Evolutionary conservation across 305 asterid species (phyloP).

Genomic region (Fraxinus nigra): DNA sequence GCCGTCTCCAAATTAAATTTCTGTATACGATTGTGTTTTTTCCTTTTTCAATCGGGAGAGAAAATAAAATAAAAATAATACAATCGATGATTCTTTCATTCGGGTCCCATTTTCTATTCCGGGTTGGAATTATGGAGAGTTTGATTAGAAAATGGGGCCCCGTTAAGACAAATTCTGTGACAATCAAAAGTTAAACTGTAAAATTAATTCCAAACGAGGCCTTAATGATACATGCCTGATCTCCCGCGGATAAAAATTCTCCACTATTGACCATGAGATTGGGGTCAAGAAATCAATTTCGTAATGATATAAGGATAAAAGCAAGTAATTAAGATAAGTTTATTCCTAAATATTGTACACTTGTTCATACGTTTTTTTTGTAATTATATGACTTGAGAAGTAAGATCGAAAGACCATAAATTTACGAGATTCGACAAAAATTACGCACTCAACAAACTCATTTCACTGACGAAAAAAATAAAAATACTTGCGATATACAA

Average conservation of each 20-base stretch:
- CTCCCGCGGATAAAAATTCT: too few species aligned
- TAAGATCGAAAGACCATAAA: neutral
- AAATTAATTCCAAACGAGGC: neutral
- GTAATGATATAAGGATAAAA: neutral
- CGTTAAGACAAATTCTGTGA: neutral
- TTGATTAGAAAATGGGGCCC: neutral
- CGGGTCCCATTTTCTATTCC: neutral
- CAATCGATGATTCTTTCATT: neutral
- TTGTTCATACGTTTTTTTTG: too few species aligned
- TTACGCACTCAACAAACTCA: neutral
- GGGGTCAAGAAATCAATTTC: too few species aligned
- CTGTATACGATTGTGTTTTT: neutral
- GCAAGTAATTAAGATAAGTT: neutral
- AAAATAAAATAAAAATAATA: neutral
- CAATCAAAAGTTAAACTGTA: neutral
- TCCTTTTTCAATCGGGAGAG: neutral
- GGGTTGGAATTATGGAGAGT: neutral
- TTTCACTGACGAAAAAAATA: neutral
- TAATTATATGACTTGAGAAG: neutral
- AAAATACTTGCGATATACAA: neutral
- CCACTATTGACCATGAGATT: too few species aligned
- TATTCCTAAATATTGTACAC: neutral
- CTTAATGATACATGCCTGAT: neutral
- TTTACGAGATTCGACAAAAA: neutral
- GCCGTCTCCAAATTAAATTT: slow-evolving; percentile 9